Evolutionary conservation across 192 early-diverging fungal species (phyloP).

Genomic region (Coemansia sp.): DNA sequence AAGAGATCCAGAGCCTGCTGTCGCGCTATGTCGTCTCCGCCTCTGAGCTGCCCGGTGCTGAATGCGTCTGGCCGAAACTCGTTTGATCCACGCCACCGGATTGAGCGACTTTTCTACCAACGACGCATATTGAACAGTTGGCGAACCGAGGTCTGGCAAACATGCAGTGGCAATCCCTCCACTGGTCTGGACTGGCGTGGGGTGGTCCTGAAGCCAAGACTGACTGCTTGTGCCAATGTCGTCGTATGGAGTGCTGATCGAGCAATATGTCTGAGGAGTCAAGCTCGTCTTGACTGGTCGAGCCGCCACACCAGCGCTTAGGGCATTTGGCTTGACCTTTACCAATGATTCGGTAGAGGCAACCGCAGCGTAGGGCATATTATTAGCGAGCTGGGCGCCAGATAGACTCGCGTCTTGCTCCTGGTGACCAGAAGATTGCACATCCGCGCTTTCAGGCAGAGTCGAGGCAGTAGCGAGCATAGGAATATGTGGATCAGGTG

Average conservation of each 20-base stretch:
- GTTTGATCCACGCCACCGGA: constrained; percentile 44
- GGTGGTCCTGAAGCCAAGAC: constrained; percentile 37
- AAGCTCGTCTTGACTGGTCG: background rate
- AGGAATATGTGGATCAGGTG: background rate
- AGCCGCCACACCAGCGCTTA: background rate
- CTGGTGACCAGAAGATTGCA: background rate
- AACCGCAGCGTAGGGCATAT: background rate
- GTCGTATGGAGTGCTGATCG: constrained; percentile 38
- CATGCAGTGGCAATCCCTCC: background rate
- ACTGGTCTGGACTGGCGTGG: constrained; percentile 4
- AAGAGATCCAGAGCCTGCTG: background rate
- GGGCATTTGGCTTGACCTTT: background rate
- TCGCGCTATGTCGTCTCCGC: constrained; percentile 4
- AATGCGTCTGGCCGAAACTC: constrained; percentile 31
- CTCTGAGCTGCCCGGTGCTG: constrained; percentile 8
- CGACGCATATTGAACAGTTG: constrained; percentile 9
- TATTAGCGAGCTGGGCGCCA: background rate
- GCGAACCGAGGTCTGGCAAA: background rate
- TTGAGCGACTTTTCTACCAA: constrained; percentile 42
- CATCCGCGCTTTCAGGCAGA: background rate
- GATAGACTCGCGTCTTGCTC: background rate
- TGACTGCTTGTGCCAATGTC: constrained; percentile 18
- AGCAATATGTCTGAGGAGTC: constrained; percentile 30
- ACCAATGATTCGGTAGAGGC: background rate
- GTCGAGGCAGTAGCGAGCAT: background rate